Conservation (phyloP, 1,139 yeast species). For the Candida gigantensis region DNA sequence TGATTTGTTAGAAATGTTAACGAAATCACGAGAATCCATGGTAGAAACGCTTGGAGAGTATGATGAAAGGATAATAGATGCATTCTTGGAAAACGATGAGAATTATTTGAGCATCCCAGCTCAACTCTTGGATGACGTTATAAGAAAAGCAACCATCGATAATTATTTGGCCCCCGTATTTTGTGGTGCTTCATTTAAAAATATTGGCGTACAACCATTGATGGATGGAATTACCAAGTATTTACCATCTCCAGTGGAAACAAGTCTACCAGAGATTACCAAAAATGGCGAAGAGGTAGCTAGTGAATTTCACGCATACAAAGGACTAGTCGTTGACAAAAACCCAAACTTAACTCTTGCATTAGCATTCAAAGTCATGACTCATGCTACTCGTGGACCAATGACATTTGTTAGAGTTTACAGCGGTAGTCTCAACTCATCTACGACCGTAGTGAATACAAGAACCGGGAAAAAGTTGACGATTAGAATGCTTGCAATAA, state of each 20-base stretch:
- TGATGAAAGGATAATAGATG: slow-evolving; percentile 75
- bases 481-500: slow-evolving; percentile 67
- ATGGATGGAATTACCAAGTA: slow-evolving; percentile 78
- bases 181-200: slow-evolving; percentile 91
- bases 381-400: slow-evolving; percentile 80
- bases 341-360: slow-evolving; percentile 69
- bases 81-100: slow-evolving; percentile 69
- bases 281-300: slow-evolving; percentile 17
- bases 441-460: slow-evolving; percentile 65
- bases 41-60: slow-evolving; percentile 82
- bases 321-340: slow-evolving; percentile 55
- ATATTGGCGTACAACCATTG: slow-evolving; percentile 93
- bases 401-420: slow-evolving; percentile 89
- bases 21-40: slow-evolving; percentile 67
- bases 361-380: slow-evolving; percentile 85
- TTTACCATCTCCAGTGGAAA: slow-evolving; percentile 81
- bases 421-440: slow-evolving; percentile 69
- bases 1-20: slow-evolving; percentile 49
- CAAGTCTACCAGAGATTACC: slow-evolving; percentile 54
- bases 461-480: slow-evolving; percentile 67
- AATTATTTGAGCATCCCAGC: slow-evolving; percentile 68
- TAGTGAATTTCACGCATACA: slow-evolving; percentile 40
- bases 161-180: slow-evolving; percentile 72
- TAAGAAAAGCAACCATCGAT: slow-evolving; percentile 61
- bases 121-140: slow-evolving; percentile 51